phyloP scores from a whole-genome alignment of 768 basidiomycete genomes.

The Trametes cinnabarina region DNA sequence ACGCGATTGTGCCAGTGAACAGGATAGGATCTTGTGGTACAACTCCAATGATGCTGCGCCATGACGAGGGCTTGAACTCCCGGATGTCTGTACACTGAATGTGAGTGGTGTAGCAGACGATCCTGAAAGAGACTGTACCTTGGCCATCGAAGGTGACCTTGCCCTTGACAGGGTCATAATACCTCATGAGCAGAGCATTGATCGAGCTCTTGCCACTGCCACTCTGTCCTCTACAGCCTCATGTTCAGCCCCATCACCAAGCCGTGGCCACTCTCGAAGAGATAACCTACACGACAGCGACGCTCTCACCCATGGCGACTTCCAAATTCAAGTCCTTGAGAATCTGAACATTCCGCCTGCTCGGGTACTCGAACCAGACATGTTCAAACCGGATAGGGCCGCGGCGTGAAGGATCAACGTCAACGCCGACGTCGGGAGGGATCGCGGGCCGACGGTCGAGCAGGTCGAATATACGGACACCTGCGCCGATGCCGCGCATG shows the following conservation, averaged over 20 bases:
- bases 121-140: conserved; percentile 44
- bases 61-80: conserved; percentile 79
- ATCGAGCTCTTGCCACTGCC: conserved; percentile 94
- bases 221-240: conserved; percentile 68
- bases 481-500: conserved; percentile 96
- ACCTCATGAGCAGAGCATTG: conserved; percentile 81
- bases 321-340: conserved; percentile 81
- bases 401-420: conserved; percentile 52
- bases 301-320: conserved; percentile 79
- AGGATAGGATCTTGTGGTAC: conserved; percentile 87
- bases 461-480: conserved; percentile 90
- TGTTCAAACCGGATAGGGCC: conserved; percentile 80
- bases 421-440: conserved; percentile 57
- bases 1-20: conserved; percentile 91
- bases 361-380: conserved; percentile 88
- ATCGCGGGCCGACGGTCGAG: conserved; percentile 79
- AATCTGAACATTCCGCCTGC: conserved; percentile 75
- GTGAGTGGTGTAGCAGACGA: neutral
- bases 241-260: neutral
- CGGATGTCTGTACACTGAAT: conserved; percentile 62
- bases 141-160: conserved; percentile 83
- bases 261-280: neutral
- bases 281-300: conserved; percentile 83
- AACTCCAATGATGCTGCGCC: conserved; percentile 88
- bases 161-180: conserved; percentile 86